Percentiles rank a stretch among this genome's conserved stretches.
phyloP scores from a whole-genome alignment of 306 rosid species.

The Fagus sylvatica region DNA sequence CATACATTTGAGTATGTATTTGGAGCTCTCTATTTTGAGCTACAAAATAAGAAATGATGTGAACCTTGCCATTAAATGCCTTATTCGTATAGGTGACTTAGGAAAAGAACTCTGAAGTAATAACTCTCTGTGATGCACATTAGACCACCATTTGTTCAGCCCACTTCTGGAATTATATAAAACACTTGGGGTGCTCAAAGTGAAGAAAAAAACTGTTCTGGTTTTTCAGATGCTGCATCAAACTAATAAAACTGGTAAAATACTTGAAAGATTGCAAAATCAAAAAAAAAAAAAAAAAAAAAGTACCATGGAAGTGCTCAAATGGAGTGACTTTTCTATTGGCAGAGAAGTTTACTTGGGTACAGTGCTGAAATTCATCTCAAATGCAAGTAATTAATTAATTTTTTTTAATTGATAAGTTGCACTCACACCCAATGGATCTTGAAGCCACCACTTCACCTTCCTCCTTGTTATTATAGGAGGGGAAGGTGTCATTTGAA shows the following conservation, averaged over 20 bases:
- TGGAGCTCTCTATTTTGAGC: not conserved
- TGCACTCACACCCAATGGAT: not conserved
- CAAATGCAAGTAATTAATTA: not conserved
- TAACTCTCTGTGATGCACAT: not conserved
- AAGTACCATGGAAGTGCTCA: not conserved
- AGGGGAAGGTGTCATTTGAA: not conserved
- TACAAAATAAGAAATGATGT: not conserved
- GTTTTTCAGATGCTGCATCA: not conserved
- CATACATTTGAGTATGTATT: not conserved
- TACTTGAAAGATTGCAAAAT: not conserved
- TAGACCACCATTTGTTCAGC: not conserved
- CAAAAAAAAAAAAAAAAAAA: not conserved
- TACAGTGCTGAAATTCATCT: not conserved
- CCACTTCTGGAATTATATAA: not conserved
- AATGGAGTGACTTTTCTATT: not conserved
- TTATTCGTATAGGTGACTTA: not conserved
- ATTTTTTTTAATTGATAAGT: not conserved
- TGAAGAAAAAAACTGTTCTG: not conserved
- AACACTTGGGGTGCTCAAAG: not conserved
- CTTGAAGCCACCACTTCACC: not conserved
- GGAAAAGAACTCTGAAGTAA: not conserved
- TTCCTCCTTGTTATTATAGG: not conserved
- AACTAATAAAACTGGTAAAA: not conserved
- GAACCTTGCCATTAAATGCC: slow-evolving; percentile 2
- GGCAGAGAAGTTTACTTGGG: not conserved